Conservation (phyloP, 2,329 filamentous ascomycete species). For the Curvularia verruculosa region DNA sequence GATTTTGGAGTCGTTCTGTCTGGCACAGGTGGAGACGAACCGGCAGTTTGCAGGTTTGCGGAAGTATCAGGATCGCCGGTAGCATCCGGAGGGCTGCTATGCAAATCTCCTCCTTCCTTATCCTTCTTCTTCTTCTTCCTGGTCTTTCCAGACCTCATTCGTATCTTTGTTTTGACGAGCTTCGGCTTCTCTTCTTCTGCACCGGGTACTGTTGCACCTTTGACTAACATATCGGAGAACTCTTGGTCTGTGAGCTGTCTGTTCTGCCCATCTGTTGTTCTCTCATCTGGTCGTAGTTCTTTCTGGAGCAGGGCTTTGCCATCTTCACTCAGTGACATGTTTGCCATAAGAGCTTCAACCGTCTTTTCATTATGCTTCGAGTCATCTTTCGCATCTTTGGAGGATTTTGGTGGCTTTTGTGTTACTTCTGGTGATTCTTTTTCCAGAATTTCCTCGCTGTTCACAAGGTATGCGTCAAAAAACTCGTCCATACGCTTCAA, state of each 20-base stretch:
- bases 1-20: constrained; percentile 2
- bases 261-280: not conserved
- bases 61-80: constrained; percentile 17
- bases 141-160: constrained; percentile 42
- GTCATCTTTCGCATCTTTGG: constrained; percentile 14
- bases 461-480: constrained; percentile 72
- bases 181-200: constrained; percentile 24
- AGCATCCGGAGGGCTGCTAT: constrained; percentile 18
- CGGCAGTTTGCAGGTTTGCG: constrained; percentile 10
- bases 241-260: constrained; percentile 35
- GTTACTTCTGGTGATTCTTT: constrained; percentile 20
- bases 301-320: constrained; percentile 8
- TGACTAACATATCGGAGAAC: constrained; percentile 36
- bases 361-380: constrained; percentile 23
- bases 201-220: constrained; percentile 29
- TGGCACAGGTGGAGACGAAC: constrained; percentile 8
- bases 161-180: constrained; percentile 45
- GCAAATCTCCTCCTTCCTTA: constrained; percentile 27
- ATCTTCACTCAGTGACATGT: constrained; percentile 28
- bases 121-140: constrained; percentile 32
- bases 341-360: constrained; percentile 32
- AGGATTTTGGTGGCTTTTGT: constrained; percentile 13
- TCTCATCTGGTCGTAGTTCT: constrained; percentile 9
- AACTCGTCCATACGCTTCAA: constrained; percentile 73
- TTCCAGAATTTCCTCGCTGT: constrained; percentile 64